Conservation (phyloP, 1,139 yeast genomes). For the Lizanozyma gosingica region DNA sequence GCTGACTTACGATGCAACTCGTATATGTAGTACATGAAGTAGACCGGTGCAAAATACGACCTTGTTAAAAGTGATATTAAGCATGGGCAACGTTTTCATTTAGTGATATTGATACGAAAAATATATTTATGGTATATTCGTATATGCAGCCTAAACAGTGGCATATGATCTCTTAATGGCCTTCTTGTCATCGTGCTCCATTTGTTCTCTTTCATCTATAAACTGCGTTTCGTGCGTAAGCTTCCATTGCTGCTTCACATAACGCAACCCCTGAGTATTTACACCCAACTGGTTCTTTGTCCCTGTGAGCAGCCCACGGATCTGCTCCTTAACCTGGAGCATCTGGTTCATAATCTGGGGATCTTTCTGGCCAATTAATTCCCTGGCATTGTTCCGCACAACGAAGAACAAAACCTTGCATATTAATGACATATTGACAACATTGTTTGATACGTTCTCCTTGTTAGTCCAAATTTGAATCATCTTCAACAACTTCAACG, state of each 20-base stretch:
- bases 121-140: no score
- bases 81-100: no score
- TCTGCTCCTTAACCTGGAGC: conserved; percentile 45
- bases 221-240: conserved; percentile 65
- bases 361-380: conserved; percentile 59
- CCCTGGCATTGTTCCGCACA: conserved; percentile 66
- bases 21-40: no score
- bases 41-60: no score
- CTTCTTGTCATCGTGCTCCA: conserved; percentile 42
- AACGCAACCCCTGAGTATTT: conserved; percentile 77
- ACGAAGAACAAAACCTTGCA: conserved; percentile 71
- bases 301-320: conserved; percentile 43
- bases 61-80: no score
- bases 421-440: conserved; percentile 50
- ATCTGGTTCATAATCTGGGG: conserved; percentile 52
- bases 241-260: conserved; percentile 71
- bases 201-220: conserved; percentile 59
- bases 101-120: no score
- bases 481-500: conserved; percentile 59
- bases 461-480: conserved; percentile 67
- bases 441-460: conserved; percentile 30
- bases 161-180: conserved; percentile 64
- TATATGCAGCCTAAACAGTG: conserved; percentile 14
- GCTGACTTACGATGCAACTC: no score
- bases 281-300: conserved; percentile 65